phyloP scores from a whole-genome alignment of 441 rosid genomes.

The Brassica balearica region DNA sequence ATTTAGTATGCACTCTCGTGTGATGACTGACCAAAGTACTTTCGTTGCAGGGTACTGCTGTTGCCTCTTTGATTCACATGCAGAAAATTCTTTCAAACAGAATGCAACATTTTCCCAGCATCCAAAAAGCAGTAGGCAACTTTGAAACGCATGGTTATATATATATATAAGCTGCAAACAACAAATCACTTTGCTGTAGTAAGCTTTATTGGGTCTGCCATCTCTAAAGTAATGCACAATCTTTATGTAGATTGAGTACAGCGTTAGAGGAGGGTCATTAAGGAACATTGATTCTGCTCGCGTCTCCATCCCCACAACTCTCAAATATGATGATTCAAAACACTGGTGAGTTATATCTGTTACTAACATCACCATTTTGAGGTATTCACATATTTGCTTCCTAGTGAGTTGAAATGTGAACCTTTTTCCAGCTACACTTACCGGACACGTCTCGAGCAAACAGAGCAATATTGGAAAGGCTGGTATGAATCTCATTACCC shows the following conservation, averaged over 20 bases:
- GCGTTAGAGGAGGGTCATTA: constrained; percentile 84
- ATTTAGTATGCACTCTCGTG: constrained; percentile 32
- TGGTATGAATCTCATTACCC: constrained; percentile 59
- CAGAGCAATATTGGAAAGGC: constrained; percentile 97
- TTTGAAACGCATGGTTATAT: background rate
- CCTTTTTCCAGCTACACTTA: constrained; percentile 65
- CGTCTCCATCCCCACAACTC: constrained; percentile 80
- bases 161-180: background rate
- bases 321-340: constrained; percentile 79
- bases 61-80: constrained; percentile 95
- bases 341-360: constrained; percentile 59
- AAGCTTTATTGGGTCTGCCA: constrained; percentile 6
- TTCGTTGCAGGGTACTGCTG: constrained; percentile 86
- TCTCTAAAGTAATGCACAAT: constrained; percentile 20
- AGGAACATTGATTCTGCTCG: constrained; percentile 94
- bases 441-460: constrained; percentile 74
- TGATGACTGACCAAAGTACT: constrained; percentile 28
- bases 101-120: constrained; percentile 86
- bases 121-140: constrained; percentile 81
- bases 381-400: background rate
- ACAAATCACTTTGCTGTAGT: background rate
- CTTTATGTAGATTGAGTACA: constrained; percentile 80
- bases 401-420: constrained; percentile 30
- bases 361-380: too few relatives aligned
- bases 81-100: constrained; percentile 87